Base-by-base conservation (phyloP, 148 eudicot genomes). In the Bassia scoparia region DNA sequence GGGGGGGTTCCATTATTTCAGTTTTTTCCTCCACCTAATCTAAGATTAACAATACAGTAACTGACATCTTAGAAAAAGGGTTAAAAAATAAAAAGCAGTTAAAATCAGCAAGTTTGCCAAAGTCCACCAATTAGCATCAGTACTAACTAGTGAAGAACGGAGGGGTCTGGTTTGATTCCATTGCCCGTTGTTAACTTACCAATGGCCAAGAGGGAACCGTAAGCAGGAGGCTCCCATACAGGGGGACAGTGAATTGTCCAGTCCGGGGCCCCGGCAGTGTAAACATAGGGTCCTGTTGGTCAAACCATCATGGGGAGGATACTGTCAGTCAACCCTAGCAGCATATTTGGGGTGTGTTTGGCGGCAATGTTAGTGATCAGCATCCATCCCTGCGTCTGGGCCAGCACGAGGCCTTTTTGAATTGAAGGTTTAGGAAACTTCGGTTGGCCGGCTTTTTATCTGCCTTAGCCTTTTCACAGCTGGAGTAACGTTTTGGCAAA, bases 401-500 rank as follows among this genome's bases (percentile, higher is more conserved):
- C n/a, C 90, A 58, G 99, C 95, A 46, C 96, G 93, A 61, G 99
- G 97, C 75, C 97, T 82, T 78, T n/a, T 96, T 96, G 77, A 96
- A 73, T 77, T 92, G 99, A 71, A n/a, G 99, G 99, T 77, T 96
- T 96, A 14, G 89, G 89, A 76, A 72, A 86, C 90, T 85, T 96
- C 99, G 24, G 86, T 89, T 64, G 86, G 97, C 67, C 89, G 86
- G 86, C 80, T 96, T 96, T 83, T 87, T 90, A 67, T 92, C 99
- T 21, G 94, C 99, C 84, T 96, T 96, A 18, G 86, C 96, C 83
- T 96, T 96, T 89, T 92, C 97, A 7, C n/a, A 92, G 89, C 81
- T 86, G 87, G 50, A 74, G 74, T 5, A 90, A 46, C 87, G 89
- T 82, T 92, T 96, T 56, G 87, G 87, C 38, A 92, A 88, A 23